These are phyloP conservation scores for Galeopsis tetrahit DNA, from an alignment of 257 asterid genomes.

Conservation along the genomic window DNA sequence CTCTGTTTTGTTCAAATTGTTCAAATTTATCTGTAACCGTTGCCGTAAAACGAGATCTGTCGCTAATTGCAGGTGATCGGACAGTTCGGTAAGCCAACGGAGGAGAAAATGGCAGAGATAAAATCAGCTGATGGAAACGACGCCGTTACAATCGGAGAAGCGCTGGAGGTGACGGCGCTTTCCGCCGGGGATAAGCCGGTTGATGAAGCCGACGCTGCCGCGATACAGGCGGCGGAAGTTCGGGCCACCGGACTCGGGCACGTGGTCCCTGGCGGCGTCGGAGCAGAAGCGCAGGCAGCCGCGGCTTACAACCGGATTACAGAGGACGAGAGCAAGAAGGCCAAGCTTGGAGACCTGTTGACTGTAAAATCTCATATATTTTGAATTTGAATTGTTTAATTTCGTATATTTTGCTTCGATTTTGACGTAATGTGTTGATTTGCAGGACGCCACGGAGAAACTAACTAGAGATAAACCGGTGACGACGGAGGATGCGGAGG, in stretches of 20 bases:
- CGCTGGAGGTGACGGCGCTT: constrained; percentile 63
- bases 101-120: constrained; percentile 15
- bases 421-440: not conserved
- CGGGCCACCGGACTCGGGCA: constrained; percentile 62
- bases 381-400: not conserved
- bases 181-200: constrained; percentile 55
- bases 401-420: not conserved
- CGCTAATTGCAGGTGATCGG: constrained; percentile 48
- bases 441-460: constrained; percentile 56
- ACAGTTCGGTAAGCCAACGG: constrained; percentile 37
- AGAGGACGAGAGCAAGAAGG: constrained; percentile 45
- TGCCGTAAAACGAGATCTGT: not conserved
- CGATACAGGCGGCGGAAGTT: constrained; percentile 66
- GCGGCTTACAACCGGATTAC: constrained; percentile 37
- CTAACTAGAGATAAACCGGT: constrained; percentile 53
- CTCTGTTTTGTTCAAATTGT: not conserved
- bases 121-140: constrained; percentile 10
- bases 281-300: constrained; percentile 55
- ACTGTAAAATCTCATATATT: constrained; percentile 22
- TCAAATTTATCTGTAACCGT: not conserved
- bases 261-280: constrained; percentile 56
- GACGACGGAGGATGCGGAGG: constrained; percentile 64
- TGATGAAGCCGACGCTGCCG: constrained; percentile 61
- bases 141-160: constrained; percentile 64
- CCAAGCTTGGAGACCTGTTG: constrained; percentile 53